phyloP scores from a whole-genome alignment of 2,329 filamentous ascomycete species.

The Aureobasidium subglaciale region DNA sequence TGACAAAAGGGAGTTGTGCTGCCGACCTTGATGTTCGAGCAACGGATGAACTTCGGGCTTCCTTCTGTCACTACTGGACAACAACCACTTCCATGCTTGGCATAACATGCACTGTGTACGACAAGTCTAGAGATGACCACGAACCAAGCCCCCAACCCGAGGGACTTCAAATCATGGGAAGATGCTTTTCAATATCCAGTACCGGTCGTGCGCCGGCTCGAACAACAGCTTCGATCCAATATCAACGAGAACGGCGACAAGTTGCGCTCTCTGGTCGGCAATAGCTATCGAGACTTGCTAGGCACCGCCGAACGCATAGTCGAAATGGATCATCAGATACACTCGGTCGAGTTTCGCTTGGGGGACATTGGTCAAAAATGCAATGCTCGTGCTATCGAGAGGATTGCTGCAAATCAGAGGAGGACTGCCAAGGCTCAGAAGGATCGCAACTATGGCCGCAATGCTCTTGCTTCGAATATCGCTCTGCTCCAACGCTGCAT shows the following conservation, averaged over 20 bases:
- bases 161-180: conserved; percentile 54
- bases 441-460: conserved; percentile 8
- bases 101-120: background rate
- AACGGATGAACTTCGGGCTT: background rate
- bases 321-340: conserved; percentile 74
- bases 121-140: conserved; percentile 28
- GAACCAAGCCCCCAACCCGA: conserved; percentile 50
- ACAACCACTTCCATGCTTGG: conserved; percentile 11
- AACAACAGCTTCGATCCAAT: conserved; percentile 56
- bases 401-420: conserved; percentile 46
- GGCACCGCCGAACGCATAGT: conserved; percentile 93
- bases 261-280: conserved; percentile 58
- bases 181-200: conserved; percentile 62
- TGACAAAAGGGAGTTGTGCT: background rate
- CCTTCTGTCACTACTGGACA: background rate
- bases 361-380: conserved; percentile 68
- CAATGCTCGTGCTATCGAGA: conserved; percentile 62
- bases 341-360: conserved; percentile 63
- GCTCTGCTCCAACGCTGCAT: conserved; percentile 48
- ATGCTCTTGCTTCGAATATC: conserved; percentile 48
- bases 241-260: conserved; percentile 59
- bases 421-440: conserved; percentile 15
- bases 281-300: conserved; percentile 78
- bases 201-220: conserved; percentile 54
- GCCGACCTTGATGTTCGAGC: background rate